phyloP scores from a whole-genome alignment of 23 red algal species.

The Gracilaria domingensis region DNA sequence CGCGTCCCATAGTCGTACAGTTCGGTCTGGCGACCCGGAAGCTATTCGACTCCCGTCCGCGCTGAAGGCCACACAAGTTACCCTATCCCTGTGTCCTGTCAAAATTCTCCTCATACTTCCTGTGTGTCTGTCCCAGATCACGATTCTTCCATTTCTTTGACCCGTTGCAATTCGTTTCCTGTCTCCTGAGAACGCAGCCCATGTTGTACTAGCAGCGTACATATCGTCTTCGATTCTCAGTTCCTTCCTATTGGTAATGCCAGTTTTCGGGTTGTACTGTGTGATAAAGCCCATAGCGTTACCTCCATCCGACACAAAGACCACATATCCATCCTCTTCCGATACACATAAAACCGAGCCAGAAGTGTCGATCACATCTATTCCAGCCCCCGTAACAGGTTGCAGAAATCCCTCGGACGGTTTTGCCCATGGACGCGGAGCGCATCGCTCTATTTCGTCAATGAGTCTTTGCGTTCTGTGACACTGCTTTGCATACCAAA shows the following conservation, averaged over 20 bases:
- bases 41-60: no score
- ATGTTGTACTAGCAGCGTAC: not conserved
- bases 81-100: not conserved
- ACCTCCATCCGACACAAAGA: not conserved
- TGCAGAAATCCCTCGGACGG: not conserved
- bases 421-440: constrained; percentile 5
- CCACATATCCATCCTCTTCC: not conserved
- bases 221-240: no score
- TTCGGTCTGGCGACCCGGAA: no score
- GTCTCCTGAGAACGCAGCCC: not conserved
- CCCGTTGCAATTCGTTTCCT: not conserved
- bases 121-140: not conserved
- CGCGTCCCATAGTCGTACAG: no score
- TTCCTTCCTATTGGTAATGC: no score
- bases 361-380: not conserved
- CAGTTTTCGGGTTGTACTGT: no score
- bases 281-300: no score
- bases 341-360: not conserved
- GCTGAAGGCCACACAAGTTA: no score
- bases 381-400: not conserved
- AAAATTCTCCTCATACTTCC: not conserved
- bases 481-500: constrained; percentile 8
- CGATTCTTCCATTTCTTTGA: not conserved
- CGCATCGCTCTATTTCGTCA: not conserved
- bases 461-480: not conserved